phyloP scores from a whole-genome alignment of 495 filamentous ascomycete genomes.

The Lepraria neglecta region DNA sequence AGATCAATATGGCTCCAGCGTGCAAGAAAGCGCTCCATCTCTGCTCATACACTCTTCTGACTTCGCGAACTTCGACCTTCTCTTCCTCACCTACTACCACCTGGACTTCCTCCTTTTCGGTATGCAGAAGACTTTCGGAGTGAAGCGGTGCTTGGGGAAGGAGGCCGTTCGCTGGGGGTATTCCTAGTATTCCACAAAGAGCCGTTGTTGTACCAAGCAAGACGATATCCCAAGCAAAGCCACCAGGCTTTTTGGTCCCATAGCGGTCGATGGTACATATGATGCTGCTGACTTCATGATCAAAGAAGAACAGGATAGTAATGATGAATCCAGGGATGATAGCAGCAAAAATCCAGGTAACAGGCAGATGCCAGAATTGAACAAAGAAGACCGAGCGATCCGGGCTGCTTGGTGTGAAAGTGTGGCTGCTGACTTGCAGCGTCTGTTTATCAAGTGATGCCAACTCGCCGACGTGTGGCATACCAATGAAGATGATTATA shows the following conservation, averaged over 20 bases:
- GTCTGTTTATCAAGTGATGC: slow-evolving; percentile 55
- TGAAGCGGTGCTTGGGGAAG: slow-evolving; percentile 65
- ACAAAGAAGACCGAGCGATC: slow-evolving; percentile 56
- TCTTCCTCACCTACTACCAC: slow-evolving; percentile 38
- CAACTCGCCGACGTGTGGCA: slow-evolving; percentile 62
- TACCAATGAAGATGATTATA: slow-evolving; percentile 61
- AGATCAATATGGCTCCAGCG: slow-evolving; percentile 54
- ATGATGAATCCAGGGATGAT: slow-evolving; percentile 62
- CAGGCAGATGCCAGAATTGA: slow-evolving; percentile 58
- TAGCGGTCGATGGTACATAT: slow-evolving; percentile 65
- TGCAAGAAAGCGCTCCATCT: slow-evolving; percentile 62
- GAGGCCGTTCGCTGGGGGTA: slow-evolving; percentile 64
- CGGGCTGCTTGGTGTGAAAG: slow-evolving; percentile 55
- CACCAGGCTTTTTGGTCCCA: slow-evolving; percentile 58
- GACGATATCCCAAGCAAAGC: slow-evolving; percentile 65
- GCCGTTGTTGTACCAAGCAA: slow-evolving; percentile 64
- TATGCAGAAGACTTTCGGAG: slow-evolving; percentile 59
- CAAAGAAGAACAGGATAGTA: slow-evolving; percentile 67
- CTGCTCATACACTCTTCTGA: slow-evolving; percentile 58
- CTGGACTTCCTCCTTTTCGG: slow-evolving; percentile 43
- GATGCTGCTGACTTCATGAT: slow-evolving; percentile 70
- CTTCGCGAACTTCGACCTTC: slow-evolving; percentile 37
- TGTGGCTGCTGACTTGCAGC: slow-evolving; percentile 47
- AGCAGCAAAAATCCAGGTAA: slow-evolving; percentile 57
- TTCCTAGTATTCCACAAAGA: slow-evolving; percentile 61